Evolutionary conservation across 73 alveolate species (phyloP).

Genomic region (Paraurostyla sp.): DNA sequence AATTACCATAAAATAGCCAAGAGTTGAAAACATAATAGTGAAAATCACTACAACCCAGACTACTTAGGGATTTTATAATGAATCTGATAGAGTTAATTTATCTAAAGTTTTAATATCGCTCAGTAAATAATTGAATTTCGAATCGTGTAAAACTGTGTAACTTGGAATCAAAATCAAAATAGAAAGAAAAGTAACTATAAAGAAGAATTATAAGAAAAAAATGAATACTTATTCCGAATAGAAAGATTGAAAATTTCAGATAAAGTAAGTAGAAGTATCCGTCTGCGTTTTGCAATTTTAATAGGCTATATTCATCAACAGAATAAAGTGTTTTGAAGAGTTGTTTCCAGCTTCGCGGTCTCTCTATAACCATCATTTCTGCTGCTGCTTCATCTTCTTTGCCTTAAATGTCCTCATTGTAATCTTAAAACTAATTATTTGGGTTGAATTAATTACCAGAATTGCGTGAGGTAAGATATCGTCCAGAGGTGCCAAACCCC

Average conservation of each 20-base stretch:
- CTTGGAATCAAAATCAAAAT: constrained; percentile 11
- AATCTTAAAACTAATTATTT: not conserved
- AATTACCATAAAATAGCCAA: constrained; percentile 27
- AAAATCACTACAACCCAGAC: constrained; percentile 26
- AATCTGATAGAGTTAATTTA: constrained; percentile 27
- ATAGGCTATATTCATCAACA: constrained; percentile 44
- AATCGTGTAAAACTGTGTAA: constrained; percentile 38
- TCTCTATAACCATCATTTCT: constrained; percentile 5
- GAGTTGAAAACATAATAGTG: constrained; percentile 15
- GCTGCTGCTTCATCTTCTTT: not conserved
- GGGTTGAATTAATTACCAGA: constrained; percentile 1
- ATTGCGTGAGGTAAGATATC: not conserved
- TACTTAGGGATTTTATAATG: constrained; percentile 34
- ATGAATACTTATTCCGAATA: not conserved
- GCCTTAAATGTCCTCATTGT: constrained; percentile 6
- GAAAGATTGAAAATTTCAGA: not conserved
- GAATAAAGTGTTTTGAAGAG: constrained; percentile 35
- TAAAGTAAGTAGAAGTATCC: constrained; percentile 35
- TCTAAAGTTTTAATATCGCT: constrained; percentile 8
- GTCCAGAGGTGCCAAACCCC: constrained; percentile 27
- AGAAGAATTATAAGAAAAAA: not conserved
- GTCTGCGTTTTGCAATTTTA: constrained; percentile 15
- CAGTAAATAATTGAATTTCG: constrained; percentile 18
- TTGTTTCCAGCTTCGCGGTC: constrained; percentile 48
- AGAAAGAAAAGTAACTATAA: constrained; percentile 15